Conservation (phyloP, 345 rosid genomes). For the Boechera retrofracta region DNA sequence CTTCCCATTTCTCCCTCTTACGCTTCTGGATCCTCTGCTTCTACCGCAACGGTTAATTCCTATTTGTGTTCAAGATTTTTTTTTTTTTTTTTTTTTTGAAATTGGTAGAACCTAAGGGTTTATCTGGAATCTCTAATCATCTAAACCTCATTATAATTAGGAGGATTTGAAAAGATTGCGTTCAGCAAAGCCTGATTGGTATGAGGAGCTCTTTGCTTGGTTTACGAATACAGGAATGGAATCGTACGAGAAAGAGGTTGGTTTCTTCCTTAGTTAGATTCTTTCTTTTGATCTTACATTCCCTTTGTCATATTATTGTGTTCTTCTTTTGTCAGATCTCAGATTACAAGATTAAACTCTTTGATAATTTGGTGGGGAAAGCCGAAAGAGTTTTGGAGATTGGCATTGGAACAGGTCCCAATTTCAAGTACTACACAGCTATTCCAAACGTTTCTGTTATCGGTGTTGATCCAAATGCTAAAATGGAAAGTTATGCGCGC, state of each 20-base stretch:
- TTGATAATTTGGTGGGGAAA: constrained; percentile 62
- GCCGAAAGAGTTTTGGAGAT: constrained; percentile 74
- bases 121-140: constrained; percentile 17
- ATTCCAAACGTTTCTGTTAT: constrained; percentile 56
- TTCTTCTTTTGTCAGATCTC: constrained; percentile 54
- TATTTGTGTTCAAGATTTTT: constrained; percentile 13
- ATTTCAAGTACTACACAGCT: constrained; percentile 68
- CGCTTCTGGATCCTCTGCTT: constrained; percentile 45
- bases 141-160: constrained; percentile 39
- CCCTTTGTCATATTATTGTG: neutral
- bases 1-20: constrained; percentile 51
- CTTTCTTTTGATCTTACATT: constrained; percentile 1
- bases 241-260: constrained; percentile 77
- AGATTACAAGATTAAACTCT: constrained; percentile 62
- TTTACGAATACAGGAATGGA: constrained; percentile 51
- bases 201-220: constrained; percentile 72
- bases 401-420: constrained; percentile 90
- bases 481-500: constrained; percentile 74
- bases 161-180: constrained; percentile 55
- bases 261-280: neutral
- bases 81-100: neutral
- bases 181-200: constrained; percentile 83
- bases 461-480: constrained; percentile 76
- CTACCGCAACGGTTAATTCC: constrained; percentile 49
- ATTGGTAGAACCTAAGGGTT: neutral